phyloP scores from a whole-genome alignment of 352 stramenopile genomes.

The Phytophthora parvispora region DNA sequence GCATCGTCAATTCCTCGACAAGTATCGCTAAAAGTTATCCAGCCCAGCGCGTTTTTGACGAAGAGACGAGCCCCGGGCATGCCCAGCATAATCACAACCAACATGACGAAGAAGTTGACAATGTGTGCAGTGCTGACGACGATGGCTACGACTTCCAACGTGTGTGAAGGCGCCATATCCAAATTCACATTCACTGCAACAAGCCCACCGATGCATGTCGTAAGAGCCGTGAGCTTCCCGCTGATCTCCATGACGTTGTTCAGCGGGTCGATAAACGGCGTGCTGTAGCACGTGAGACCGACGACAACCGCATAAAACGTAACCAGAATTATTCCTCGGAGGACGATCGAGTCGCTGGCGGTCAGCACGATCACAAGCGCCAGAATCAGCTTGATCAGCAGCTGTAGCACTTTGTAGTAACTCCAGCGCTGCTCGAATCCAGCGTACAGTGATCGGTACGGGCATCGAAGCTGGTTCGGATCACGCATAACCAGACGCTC shows the following conservation, averaged over 20 bases:
- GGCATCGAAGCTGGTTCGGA: constrained; percentile 44
- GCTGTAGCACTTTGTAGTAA: constrained; percentile 53
- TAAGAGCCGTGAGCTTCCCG: constrained; percentile 38
- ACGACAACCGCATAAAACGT: constrained; percentile 39
- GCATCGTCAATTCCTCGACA: constrained; percentile 37
- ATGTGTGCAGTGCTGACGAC: constrained; percentile 46
- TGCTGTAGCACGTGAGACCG: constrained; percentile 37
- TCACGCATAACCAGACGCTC: constrained; percentile 34
- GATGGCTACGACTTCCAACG: constrained; percentile 21
- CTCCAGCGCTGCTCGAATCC: constrained; percentile 55
- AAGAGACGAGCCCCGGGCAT: constrained; percentile 35
- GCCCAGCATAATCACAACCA: constrained; percentile 39
- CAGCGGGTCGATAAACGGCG: constrained; percentile 51
- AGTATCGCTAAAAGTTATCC: constrained; percentile 54
- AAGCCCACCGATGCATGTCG: constrained; percentile 40
- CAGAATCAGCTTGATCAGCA: constrained; percentile 49
- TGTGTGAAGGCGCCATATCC: constrained; percentile 7
- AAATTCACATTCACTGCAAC: constrained; percentile 20
- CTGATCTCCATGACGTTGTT: constrained; percentile 59
- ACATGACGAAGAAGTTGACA: constrained; percentile 33
- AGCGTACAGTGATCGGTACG: constrained; percentile 54
- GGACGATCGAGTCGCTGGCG: background rate
- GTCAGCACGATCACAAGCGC: constrained; percentile 39
- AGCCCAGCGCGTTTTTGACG: constrained; percentile 32
- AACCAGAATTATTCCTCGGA: constrained; percentile 22